Conservation (phyloP, 768 basidiomycete genomes). For the Panaeolus papilionaceus region DNA sequence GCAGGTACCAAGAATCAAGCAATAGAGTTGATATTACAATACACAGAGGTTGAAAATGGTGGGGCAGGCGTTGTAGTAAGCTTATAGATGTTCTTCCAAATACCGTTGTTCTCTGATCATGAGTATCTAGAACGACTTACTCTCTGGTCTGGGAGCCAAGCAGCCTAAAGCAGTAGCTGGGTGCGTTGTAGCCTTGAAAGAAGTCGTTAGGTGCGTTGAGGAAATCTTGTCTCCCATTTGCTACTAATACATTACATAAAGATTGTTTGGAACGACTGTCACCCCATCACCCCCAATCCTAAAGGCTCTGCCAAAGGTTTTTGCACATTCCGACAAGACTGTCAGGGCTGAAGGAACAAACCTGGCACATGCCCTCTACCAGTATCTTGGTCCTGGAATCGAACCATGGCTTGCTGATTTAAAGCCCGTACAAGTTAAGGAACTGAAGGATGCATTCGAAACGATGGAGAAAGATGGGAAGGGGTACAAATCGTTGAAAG, state of each 20-base stretch:
- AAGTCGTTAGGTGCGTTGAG: conserved; percentile 76
- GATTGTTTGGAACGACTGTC: conserved; percentile 80
- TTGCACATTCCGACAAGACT: conserved; percentile 92
- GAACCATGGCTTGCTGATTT: conserved; percentile 87
- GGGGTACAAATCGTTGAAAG: conserved; percentile 82
- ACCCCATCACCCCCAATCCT: conserved; percentile 81
- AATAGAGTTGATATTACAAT: conserved; percentile 85
- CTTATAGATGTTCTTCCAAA: conserved; percentile 34
- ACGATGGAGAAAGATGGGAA: conserved; percentile 82
- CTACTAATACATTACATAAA: conserved; percentile 37
- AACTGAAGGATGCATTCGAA: conserved; percentile 91
- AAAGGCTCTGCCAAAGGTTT: conserved; percentile 90
- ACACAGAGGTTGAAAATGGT: conserved; percentile 92
- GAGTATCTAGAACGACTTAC: conserved; percentile 66
- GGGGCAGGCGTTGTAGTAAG: conserved; percentile 89
- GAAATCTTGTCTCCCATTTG: neutral
- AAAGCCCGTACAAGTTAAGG: conserved; percentile 97
- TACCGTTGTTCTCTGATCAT: conserved; percentile 32
- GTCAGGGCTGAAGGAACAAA: conserved; percentile 91
- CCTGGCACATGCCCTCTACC: conserved; percentile 80
- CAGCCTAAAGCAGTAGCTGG: conserved; percentile 94
- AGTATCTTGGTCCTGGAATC: conserved; percentile 84
- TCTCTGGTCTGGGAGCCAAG: conserved; percentile 88
- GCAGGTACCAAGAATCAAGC: conserved; percentile 91
- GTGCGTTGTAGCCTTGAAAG: conserved; percentile 77